A percentile compares a stretch with the other conserved stretches of the same genome.
Evolutionary conservation across 192 early-diverging fungal species (phyloP).

Genomic region (Podila clonocystis): DNA sequence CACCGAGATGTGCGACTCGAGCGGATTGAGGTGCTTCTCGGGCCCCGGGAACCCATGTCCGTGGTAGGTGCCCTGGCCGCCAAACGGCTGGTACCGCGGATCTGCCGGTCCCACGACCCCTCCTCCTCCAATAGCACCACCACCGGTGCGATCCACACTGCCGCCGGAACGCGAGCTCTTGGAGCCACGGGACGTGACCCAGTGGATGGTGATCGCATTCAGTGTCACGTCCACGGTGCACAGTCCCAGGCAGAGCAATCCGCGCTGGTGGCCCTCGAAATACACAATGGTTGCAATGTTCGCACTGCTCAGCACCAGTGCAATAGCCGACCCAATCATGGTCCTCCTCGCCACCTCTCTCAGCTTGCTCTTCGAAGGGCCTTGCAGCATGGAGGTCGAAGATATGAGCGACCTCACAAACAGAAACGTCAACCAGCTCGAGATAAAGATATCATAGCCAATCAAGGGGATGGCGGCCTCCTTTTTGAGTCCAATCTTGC

Average conservation of each 20-base stretch:
- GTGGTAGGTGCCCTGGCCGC: too few relatives aligned
- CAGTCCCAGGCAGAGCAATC: conserved; percentile 50
- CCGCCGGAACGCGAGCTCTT: too few relatives aligned
- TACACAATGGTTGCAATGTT: conserved; percentile 35
- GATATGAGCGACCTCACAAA: conserved; percentile 30
- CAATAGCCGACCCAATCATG: conserved; percentile 34
- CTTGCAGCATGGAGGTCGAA: conserved; percentile 38
- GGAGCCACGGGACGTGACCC: conserved; percentile 48
- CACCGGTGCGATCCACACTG: too few relatives aligned
- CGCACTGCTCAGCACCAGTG: conserved; percentile 39
- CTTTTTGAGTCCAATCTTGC: conserved; percentile 23
- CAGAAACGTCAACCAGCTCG: conserved; percentile 25
- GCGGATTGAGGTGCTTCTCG: not conserved
- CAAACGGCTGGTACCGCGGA: too few relatives aligned
- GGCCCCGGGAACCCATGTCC: not conserved
- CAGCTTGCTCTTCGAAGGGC: conserved; percentile 27
- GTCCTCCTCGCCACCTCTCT: conserved; percentile 49
- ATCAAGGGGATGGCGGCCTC: conserved; percentile 9
- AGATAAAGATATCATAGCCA: conserved; percentile 29
- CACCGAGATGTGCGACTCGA: not conserved
- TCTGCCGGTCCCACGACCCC: too few relatives aligned
- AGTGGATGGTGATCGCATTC: conserved; percentile 57
- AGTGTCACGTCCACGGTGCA: conserved; percentile 60
- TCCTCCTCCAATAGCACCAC: too few relatives aligned
- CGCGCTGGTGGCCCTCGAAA: conserved; percentile 53